A percentile compares a stretch with the other conserved stretches of the same genome.
phyloP scores from a whole-genome alignment of 2,329 filamentous ascomycete species.

The Thelonectria discophora region DNA sequence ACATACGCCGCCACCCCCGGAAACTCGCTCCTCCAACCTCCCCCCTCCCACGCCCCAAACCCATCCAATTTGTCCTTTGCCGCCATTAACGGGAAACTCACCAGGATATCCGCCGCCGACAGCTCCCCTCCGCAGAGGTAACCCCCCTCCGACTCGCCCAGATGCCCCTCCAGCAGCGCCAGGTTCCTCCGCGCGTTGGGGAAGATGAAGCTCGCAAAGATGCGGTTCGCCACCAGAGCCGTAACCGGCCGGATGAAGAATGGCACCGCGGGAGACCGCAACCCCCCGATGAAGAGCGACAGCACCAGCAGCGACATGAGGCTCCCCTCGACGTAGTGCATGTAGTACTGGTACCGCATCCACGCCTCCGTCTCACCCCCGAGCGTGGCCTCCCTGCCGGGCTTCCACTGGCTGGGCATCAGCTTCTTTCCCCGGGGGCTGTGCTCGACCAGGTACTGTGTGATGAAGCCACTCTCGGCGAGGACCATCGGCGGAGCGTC shows the following conservation, averaged over 20 bases:
- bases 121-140: conserved; percentile 61
- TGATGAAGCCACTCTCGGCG: conserved; percentile 83
- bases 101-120: conserved; percentile 62
- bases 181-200: conserved; percentile 61
- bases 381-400: conserved; percentile 64
- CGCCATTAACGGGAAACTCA: conserved; percentile 62
- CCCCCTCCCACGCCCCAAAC: conserved; percentile 54
- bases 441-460: conserved; percentile 82
- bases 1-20: conserved; percentile 60
- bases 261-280: conserved; percentile 58
- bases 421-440: conserved; percentile 57
- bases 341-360: conserved; percentile 70
- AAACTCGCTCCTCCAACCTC: conserved; percentile 50
- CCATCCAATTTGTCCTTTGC: conserved; percentile 51
- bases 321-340: conserved; percentile 88
- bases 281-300: conserved; percentile 66
- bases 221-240: conserved; percentile 52
- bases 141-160: conserved; percentile 54
- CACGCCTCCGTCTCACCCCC: conserved; percentile 69
- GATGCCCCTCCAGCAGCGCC: conserved; percentile 58
- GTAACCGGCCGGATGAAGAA: conserved; percentile 65
- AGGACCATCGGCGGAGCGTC: conserved; percentile 66
- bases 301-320: conserved; percentile 78
- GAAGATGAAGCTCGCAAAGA: conserved; percentile 53
- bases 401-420: conserved; percentile 63